These are phyloP conservation scores for Bipolaris bicolor DNA, from an alignment of 2,329 filamentous ascomycete genomes.

Conservation along the genomic window DNA sequence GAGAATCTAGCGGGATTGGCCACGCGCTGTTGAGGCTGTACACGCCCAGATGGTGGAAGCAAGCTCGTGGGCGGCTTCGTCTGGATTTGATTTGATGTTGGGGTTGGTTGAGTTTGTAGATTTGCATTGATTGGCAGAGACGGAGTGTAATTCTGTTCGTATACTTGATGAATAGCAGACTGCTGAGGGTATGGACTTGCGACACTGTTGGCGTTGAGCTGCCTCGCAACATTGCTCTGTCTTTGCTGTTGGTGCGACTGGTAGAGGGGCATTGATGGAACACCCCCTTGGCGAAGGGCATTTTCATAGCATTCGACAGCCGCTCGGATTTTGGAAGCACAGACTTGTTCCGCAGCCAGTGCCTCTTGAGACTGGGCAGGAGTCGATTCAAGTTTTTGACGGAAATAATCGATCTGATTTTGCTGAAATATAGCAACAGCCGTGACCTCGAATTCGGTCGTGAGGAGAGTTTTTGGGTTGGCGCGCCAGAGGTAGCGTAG, in stretches of 20 bases:
- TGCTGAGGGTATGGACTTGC: constrained; percentile 6
- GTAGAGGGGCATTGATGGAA: constrained; percentile 1
- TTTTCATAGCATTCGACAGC: constrained; percentile 7
- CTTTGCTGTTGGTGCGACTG: not conserved
- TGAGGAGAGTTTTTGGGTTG: not conserved
- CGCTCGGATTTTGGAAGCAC: constrained; percentile 7
- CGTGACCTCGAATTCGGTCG: constrained; percentile 14
- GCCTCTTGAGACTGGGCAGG: constrained; percentile 1
- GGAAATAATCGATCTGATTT: constrained; percentile 17
- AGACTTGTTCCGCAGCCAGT: not conserved
- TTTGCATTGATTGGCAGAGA: not conserved
- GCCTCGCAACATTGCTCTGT: not conserved
- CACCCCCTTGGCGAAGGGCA: not conserved
- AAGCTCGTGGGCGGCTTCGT: constrained; percentile 12
- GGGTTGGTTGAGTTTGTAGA: not conserved
- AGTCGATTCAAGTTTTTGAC: not conserved
- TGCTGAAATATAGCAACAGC: constrained; percentile 7
- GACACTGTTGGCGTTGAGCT: not conserved
- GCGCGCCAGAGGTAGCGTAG: constrained; percentile 52
- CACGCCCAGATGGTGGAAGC: constrained; percentile 46
- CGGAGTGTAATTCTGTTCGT: constrained; percentile 2
- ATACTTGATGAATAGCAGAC: constrained; percentile 11
- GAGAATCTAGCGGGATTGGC: constrained; percentile 56
- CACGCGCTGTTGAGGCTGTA: constrained; percentile 47
- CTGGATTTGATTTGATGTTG: not conserved